Conservation (phyloP, 116 monocot genomes). For the Papilionanthe hybrid region DNA sequence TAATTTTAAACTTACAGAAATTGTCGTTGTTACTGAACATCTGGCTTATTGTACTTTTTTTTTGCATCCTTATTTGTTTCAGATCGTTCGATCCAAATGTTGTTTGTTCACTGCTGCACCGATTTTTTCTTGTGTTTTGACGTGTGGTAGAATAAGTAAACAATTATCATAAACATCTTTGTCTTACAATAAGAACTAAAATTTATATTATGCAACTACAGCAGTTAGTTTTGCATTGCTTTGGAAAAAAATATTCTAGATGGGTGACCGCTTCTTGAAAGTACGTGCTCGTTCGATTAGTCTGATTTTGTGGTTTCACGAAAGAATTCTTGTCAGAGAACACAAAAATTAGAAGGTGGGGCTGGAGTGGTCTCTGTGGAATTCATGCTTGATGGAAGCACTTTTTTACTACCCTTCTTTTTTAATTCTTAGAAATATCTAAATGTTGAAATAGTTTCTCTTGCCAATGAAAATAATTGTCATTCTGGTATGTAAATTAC, state of each 20-base stretch:
- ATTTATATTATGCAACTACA: background rate
- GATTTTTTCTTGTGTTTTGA: background rate
- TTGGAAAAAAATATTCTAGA: background rate
- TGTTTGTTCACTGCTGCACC: background rate
- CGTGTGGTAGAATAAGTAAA: background rate
- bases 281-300: background rate
- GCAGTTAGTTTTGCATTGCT: background rate
- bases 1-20: background rate
- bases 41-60: background rate
- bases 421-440: background rate
- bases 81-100: background rate
- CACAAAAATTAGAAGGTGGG: background rate
- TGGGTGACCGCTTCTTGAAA: background rate
- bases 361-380: background rate
- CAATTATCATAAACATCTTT: background rate
- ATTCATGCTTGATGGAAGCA: background rate
- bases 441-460: conserved; percentile 1
- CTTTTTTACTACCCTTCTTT: background rate
- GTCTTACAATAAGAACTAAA: background rate
- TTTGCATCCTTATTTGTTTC: background rate
- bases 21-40: background rate
- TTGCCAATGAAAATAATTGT: background rate
- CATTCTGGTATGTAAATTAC: background rate
- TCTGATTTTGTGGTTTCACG: background rate
- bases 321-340: background rate